Conservation (phyloP, 2,329 filamentous ascomycete genomes). For the Penicillium sp. region DNA sequence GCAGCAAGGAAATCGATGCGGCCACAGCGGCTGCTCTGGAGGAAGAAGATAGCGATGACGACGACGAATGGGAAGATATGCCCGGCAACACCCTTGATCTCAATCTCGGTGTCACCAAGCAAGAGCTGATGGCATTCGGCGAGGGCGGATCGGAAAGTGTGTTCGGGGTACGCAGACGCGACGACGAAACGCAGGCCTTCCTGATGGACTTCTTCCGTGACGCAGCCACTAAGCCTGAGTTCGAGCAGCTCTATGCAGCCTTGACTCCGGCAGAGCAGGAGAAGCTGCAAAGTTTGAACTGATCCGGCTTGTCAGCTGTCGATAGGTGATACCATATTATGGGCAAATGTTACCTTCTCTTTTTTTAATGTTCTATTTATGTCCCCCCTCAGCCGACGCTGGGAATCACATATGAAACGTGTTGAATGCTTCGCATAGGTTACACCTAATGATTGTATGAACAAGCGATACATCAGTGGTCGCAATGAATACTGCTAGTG, state of each 20-base stretch:
- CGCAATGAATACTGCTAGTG: too few species aligned
- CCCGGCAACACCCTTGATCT: conserved; percentile 67
- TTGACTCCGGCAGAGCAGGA: conserved; percentile 46
- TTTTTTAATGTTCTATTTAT: too few species aligned
- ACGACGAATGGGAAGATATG: conserved; percentile 85
- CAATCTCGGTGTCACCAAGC: conserved; percentile 57
- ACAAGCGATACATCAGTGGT: too few species aligned
- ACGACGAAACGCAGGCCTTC: conserved; percentile 84
- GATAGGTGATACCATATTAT: too few species aligned
- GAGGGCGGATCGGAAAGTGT: conserved; percentile 44
- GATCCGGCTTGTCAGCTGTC: too few species aligned
- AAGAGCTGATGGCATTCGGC: conserved; percentile 71
- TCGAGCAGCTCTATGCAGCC: conserved; percentile 47
- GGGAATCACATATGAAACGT: too few species aligned
- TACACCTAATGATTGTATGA: too few species aligned
- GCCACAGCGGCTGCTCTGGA: conserved; percentile 52
- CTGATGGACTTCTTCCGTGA: conserved; percentile 69
- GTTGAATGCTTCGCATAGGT: too few species aligned
- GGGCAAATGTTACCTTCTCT: too few species aligned
- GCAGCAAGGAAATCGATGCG: conserved; percentile 46
- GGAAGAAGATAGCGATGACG: conserved; percentile 56
- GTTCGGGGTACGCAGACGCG: conserved; percentile 54
- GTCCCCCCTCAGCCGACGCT: too few species aligned
- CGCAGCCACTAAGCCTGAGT: conserved; percentile 45
- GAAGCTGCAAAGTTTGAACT: conserved; percentile 32